Evolutionary conservation across 441 rosid species (phyloP).

Genomic region (Corymbia calophylla): DNA sequence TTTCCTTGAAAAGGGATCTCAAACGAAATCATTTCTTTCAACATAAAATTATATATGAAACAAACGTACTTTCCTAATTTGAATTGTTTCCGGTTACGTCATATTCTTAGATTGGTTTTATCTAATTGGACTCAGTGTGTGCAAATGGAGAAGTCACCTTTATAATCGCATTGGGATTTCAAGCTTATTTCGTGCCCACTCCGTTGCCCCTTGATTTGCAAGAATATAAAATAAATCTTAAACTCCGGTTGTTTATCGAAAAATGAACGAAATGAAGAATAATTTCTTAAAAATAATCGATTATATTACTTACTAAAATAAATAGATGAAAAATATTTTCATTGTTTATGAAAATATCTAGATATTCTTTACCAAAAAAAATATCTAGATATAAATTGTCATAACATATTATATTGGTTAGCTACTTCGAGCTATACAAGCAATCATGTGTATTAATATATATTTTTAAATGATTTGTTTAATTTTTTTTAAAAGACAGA

Average conservation of each 20-base stretch:
- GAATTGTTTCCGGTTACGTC: not conserved
- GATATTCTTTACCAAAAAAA: too few species aligned
- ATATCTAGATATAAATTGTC: not conserved
- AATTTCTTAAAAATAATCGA: too few species aligned
- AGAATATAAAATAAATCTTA: not conserved
- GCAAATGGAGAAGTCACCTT: not conserved
- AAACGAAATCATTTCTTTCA: not conserved
- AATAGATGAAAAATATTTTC: not conserved
- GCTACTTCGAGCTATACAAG: not conserved
- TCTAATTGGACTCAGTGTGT: not conserved
- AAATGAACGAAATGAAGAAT: not conserved
- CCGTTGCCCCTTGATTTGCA: not conserved
- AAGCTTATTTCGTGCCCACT: not conserved
- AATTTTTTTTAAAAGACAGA: not conserved
- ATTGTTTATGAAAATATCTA: too few species aligned
- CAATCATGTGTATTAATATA: not conserved
- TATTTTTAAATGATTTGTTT: not conserved
- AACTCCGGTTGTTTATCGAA: fast-evolving
- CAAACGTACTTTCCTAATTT: not conserved
- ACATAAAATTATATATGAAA: not conserved
- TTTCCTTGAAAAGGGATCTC: not conserved
- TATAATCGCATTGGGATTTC: not conserved
- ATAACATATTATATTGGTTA: not conserved
- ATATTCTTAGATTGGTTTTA: not conserved
- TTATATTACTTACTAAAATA: fast-evolving